Percentiles rank a stretch among this genome's conserved stretches.
These are phyloP conservation scores for Citeromyces hawaiiensis DNA, from an alignment of 1,139 yeast genomes.

Conservation along the genomic window DNA sequence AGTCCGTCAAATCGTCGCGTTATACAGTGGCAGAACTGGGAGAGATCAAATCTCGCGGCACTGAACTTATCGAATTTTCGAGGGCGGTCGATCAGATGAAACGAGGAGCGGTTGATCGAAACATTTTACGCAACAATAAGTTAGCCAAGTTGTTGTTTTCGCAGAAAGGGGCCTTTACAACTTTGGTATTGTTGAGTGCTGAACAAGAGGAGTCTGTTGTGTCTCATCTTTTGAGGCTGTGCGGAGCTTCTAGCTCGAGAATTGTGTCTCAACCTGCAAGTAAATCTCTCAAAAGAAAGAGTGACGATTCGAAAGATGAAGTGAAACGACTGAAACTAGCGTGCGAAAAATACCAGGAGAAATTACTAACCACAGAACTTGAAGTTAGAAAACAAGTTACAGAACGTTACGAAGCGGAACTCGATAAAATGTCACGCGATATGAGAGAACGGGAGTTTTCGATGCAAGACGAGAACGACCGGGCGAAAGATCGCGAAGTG, in stretches of 20 bases:
- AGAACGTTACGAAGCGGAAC: conserved; percentile 17
- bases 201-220: conserved; percentile 3
- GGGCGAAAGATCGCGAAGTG: conserved; percentile 2
- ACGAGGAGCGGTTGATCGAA: neutral
- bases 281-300: neutral
- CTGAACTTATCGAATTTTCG: neutral
- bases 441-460: conserved; percentile 1
- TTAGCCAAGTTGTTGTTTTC: neutral
- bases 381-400: conserved; percentile 18
- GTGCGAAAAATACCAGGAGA: conserved; percentile 9
- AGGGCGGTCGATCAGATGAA: neutral
- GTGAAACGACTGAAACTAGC: conserved; percentile 12
- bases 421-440: conserved; percentile 7
- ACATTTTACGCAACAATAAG: neutral
- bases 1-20: conserved; percentile 1
- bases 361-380: conserved; percentile 14
- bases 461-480: neutral
- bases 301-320: neutral
- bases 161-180: conserved; percentile 7
- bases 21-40: conserved; percentile 3
- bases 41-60: neutral
- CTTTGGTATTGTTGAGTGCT: conserved; percentile 3
- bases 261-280: neutral
- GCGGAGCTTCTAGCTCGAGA: neutral
- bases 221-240: conserved; percentile 1